Evolutionary conservation across 495 filamentous ascomycete species (phyloP), one percentile per base, ranked within the genome.

Genomic region (Penicillium psychrofluorescens): DNA sequence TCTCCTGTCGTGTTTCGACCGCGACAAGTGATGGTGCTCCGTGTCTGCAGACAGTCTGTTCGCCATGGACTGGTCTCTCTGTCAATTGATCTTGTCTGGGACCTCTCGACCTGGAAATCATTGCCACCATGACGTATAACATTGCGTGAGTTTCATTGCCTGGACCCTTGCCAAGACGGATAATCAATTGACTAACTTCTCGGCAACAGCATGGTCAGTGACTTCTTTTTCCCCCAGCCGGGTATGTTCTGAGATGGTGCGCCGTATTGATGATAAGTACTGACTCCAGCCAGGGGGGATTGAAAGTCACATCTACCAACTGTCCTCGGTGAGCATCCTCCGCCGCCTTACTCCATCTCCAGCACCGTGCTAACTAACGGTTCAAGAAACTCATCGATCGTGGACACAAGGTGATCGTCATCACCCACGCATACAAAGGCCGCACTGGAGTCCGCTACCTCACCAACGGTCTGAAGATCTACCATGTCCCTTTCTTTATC

Each of bases 191-290:
- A 6, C 22, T 22, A 22, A 22, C 22, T 22, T 11, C 27, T 29
- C 7, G n/a, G 7, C 1, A 40, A 36, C 55, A 85, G 81, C 37
- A 97, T 98, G 92, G 85, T 95, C 74, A 90, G 91, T 75, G 92
- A 98, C 72, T 96, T 91, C 78, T 98, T 98, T 79, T 98, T 91
- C 56, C 92, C 92, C 15, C 94, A 97, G 54, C 90, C 91, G 35
- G 90, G 81, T 79, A 61, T 41, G 64, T 53, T 15, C 16, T 10
- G 37, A 13, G n/a, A 8, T 12, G 12, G 27, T 8, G 6, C 4
- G 8, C 13, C 13, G 32, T 22, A 8, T 27, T 34, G 22, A 55
- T 66, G 35, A 67, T 35, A 22, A 22, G 22, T 22, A 6, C 22
- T 22, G 22, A 22, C 22, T 22, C n/a, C 35, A 14, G 38, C 14